Evolutionary conservation across 208 protist genomes (phyloP), one percentile per base, ranked within the genome.

Genomic region (Novymonas esmeraldas): DNA sequence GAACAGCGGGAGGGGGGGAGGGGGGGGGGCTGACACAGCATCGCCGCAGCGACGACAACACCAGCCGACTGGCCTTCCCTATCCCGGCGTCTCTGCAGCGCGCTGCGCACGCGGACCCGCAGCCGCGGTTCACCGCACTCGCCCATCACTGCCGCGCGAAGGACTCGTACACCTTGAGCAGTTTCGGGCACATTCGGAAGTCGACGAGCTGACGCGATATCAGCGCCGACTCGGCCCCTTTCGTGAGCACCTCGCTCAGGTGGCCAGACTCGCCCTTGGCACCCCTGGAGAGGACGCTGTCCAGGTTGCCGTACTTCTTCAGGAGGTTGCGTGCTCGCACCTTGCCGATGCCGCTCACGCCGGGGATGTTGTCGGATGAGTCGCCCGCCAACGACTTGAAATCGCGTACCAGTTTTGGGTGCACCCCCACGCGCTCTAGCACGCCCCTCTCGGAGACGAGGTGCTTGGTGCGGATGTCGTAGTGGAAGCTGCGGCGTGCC

Each of bases 321-420:
- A 96, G 67, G 6, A 96, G 81, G 63, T 89, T 72, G n/a, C 67
- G 50, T 16, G 92, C 92, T 1, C 92, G 84, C 16, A 81, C 80
- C 60, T 93, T 93, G 28, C 92, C 92, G 41, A 96, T 94, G 26
- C 92, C 89, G 63, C 85, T 89, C 18, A 96, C 62, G 44, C 92
- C 92, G 14, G 92, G 89, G 70, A 96, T 89, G 75, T 94, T 94
- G 66, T 96, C 92, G 13, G 87, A 79, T 0, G 71, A 49, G 72
- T 96, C 92, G 11, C 92, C 92, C n/a, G 87, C 87, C 38, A 96
- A 84, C 14, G 84, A 74, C 62, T 95, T 94, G 73, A 79, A 96
- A 67, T 96, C 92, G n/a, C 84, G 87, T 22, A 95, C 80, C 41
- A 95, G 82, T 49, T 86, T 86, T 20, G 92, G 92, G 55, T 87